phyloP scores from a whole-genome alignment of 768 basidiomycete genomes.

The Mycena amicta region DNA sequence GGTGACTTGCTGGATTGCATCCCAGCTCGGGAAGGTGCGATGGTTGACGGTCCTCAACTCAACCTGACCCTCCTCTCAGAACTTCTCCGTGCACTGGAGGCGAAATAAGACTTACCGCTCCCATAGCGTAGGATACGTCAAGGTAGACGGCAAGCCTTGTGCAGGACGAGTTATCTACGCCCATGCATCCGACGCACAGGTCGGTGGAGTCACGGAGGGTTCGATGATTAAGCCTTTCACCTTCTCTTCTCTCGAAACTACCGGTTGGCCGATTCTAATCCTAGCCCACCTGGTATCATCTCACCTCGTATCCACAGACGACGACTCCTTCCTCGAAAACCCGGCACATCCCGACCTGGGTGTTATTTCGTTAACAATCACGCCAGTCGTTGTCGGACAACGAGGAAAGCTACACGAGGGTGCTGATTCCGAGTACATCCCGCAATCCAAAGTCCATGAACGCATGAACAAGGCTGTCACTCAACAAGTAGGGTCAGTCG shows the following conservation, averaged over 20 bases:
- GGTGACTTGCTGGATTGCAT: constrained; percentile 17
- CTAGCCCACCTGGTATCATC: not conserved
- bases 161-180: not conserved
- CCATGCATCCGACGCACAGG: not conserved
- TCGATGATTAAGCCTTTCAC: not conserved
- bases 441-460: constrained; percentile 11
- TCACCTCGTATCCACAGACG: constrained; percentile 1
- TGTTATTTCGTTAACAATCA: constrained; percentile 1
- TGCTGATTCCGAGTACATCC: not conserved
- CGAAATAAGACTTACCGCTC: not conserved
- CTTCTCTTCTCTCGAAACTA: constrained; percentile 9
- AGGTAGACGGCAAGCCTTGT: constrained; percentile 10
- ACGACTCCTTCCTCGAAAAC: constrained; percentile 4
- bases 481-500: constrained; percentile 12
- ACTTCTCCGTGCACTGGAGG: constrained; percentile 12
- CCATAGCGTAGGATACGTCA: constrained; percentile 8
- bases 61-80: not conserved
- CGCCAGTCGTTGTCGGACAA: not conserved
- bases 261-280: constrained; percentile 1
- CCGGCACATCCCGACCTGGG: constrained; percentile 5
- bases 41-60: not conserved
- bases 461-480: constrained; percentile 18
- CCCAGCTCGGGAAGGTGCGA: constrained; percentile 8
- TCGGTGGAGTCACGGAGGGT: not conserved
- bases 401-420: not conserved